Base-by-base conservation (phyloP, 2,329 filamentous ascomycete genomes). In the Aureobasidium sp. region DNA sequence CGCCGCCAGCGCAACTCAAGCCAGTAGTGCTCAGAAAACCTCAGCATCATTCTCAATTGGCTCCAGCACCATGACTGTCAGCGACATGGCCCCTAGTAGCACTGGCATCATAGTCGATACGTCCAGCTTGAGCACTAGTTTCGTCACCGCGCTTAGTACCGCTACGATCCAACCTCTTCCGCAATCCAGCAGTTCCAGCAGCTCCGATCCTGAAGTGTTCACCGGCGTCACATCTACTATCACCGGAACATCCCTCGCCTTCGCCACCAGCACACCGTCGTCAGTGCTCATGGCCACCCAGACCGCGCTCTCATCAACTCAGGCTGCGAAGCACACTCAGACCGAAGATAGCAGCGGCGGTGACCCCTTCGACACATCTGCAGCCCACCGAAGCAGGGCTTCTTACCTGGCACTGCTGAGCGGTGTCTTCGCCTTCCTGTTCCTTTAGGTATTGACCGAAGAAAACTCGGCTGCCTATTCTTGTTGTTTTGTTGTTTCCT, bases 1-100 rank as follows among this genome's bases (percentile, higher is more conserved):
- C 34, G 69, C 72, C 42, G 65, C 7, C 45, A 48, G 27, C 27
- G 45, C 13, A 10, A 48, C 16, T 9, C 27, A 48, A 16, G 45
- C 45, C 27, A 58, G 63, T 11, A 62, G n/a, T 16, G 52, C 57
- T 42, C 27, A 48, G 27, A 29, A 48, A n/a, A 48, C 27, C 30
- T 42, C 47, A 52, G 13, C 64, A 34, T 49, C 64, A 39, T 59
- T 61, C 39, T 58, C 63, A 36, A 61, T 55, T 42, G 63, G 47
- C 36, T 44, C 53, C 9, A 47, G 58, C 61, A 49, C 59, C 44
- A 47, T 63, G 62, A 29, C 53, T 32, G 5, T 45, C 34, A 37
- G 30, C 59, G 32, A 42, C 29, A 25, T 34, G 39, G 15, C 45
- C 29, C 16, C 52, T 32, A 49, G 16, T 47, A 39, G 34, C 10